These are phyloP conservation scores for Mycena galopus DNA, from an alignment of 768 basidiomycete genomes.

Conservation along the genomic window DNA sequence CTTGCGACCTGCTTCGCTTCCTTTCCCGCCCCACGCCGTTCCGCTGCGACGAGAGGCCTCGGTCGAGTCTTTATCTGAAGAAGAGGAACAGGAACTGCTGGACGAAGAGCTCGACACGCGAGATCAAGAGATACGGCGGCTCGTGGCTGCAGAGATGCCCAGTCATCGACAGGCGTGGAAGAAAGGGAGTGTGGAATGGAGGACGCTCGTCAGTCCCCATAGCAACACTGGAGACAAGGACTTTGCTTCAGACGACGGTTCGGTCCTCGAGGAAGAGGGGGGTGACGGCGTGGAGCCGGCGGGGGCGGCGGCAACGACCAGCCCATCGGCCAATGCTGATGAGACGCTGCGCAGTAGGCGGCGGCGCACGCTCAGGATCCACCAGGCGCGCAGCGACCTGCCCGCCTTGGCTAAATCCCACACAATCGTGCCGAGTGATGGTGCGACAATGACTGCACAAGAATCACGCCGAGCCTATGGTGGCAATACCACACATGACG, in stretches of 20 bases:
- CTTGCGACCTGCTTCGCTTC: conserved; percentile 78
- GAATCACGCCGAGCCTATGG: no score
- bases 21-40: conserved; percentile 67
- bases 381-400: conserved; percentile 75
- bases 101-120: conserved; percentile 46
- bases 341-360: conserved; percentile 62
- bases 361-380: conserved; percentile 73
- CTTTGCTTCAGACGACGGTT: conserved; percentile 52
- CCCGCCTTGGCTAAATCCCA: conserved; percentile 61
- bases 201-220: conserved; percentile 63
- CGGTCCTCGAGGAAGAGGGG: conserved; percentile 46
- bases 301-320: conserved; percentile 30
- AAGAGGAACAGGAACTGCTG: conserved; percentile 26
- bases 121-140: conserved; percentile 67
- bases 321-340: conserved; percentile 39
- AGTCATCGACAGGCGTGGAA: conserved; percentile 81
- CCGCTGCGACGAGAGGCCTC: conserved; percentile 57
- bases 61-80: conserved; percentile 2
- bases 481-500: no score
- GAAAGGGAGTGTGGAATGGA: conserved; percentile 74
- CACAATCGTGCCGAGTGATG: neutral
- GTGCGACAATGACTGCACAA: neutral
- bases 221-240: conserved; percentile 55
- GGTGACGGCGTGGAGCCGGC: conserved; percentile 62
- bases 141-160: conserved; percentile 76